A percentile compares a stretch with the other conserved stretches of the same genome.
Evolutionary conservation across 208 protist species (phyloP).

Genomic region (Crithidia expoeki): DNA sequence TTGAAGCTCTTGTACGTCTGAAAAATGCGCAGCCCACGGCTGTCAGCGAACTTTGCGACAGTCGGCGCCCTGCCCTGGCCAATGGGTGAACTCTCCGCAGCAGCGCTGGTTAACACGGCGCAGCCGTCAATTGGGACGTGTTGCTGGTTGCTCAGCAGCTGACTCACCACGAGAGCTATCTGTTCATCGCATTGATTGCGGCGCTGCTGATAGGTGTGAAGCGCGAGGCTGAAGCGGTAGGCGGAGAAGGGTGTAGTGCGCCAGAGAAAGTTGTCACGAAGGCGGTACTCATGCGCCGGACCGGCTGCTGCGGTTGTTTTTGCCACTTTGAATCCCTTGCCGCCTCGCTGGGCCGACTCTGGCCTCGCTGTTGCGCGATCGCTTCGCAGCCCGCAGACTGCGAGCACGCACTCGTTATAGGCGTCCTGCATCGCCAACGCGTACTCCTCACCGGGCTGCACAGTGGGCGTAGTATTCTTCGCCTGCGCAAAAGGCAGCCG

Average conservation of each 20-base stretch:
- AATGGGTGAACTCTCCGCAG: neutral
- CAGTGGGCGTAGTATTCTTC: constrained; percentile 5
- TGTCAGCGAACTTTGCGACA: constrained; percentile 27
- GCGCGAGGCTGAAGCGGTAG: constrained; percentile 45
- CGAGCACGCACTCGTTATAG: constrained; percentile 50
- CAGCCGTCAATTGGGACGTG: constrained; percentile 30
- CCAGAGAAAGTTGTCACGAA: constrained; percentile 48
- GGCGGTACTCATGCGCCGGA: neutral
- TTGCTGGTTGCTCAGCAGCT: constrained; percentile 65
- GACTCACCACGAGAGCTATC: constrained; percentile 65
- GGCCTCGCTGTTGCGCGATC: neutral
- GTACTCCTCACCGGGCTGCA: constrained; percentile 43
- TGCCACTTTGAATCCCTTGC: neutral
- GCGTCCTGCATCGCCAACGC: constrained; percentile 42
- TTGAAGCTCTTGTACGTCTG: constrained; percentile 77
- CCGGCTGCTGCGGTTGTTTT: neutral
- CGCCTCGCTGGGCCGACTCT: neutral
- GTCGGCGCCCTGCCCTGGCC: constrained; percentile 4
- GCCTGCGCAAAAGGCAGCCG: constrained; percentile 17
- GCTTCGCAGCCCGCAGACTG: constrained; percentile 16
- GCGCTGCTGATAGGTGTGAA: constrained; percentile 48
- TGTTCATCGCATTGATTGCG: constrained; percentile 67
- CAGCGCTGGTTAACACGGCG: neutral
- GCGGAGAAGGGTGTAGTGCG: constrained; percentile 36
- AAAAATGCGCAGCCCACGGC: constrained; percentile 48